Evolutionary conservation across 139 green algal genomes (phyloP), one percentile per base, ranked within the genome.

Genomic region (Chlorella ohadii): DNA sequence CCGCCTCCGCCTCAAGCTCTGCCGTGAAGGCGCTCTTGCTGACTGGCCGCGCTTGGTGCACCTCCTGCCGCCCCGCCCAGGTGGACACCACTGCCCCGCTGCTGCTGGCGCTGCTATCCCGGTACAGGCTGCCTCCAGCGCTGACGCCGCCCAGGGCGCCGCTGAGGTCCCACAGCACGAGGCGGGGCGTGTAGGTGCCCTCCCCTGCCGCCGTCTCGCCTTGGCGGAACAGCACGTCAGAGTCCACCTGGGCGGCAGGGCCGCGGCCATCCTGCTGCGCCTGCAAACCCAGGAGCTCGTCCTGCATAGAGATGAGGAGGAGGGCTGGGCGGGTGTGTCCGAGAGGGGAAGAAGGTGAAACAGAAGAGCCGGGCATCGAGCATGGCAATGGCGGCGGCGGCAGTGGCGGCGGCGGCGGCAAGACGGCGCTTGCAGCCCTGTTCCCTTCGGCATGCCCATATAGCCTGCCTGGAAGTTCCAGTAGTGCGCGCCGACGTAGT

Each of bases 401-500:
- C n/a, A 9, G 64, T 22, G n/a, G n/a, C 16, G 38, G 25, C 34
- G 39, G 39, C 28, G 39, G 70, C 70, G 27, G 70, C 39, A 36
- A 28, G 39, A 36, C 19, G 36, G 64, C 6, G 7, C 36, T 20
- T 34, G 66, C 34, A 31, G 20, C 33, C 13, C 5, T 20, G 16
- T 28, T 25, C 39, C 4, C 13, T 16, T 12, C 12, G 1, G 41
- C 23, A 33, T 16, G 27, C 25, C 28, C n/a, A 39, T n/a, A 82
- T 25, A 13, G 11, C 56, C 27, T 31, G 28, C 95, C 91, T 98
- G 95, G 17, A 98, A 83, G 82, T 98, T 98, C 95, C 95, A 98
- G 73, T 92, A 97, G 82, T 98, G 95, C 7, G 95, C 84, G 9
- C 92, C 95, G 0, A 94, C 89, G 67, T 91, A 95, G 79, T 97